Evolutionary conservation across 106 monocot genomes (phyloP), one percentile per base, ranked within the genome.

Genomic region (Phalaenopsis aphrodite): DNA sequence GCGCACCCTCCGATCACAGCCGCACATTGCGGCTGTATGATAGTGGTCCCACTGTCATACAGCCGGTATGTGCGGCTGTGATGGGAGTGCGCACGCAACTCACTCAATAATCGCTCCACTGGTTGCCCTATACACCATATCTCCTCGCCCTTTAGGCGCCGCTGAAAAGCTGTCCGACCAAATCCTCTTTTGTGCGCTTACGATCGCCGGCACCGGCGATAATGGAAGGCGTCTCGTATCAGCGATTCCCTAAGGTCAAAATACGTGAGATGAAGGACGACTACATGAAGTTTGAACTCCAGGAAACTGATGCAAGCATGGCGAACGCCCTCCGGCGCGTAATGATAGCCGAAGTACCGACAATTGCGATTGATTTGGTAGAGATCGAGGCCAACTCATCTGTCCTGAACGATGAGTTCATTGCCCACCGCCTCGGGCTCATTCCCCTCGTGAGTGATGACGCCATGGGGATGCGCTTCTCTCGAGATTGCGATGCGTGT

Each of bases 331-430:
- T 98, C 55, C 94, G 98, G 37, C 94, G 98, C 72, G 94, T 98
- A 14, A 94, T 98, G 88, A 75, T 98, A 37, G 90, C 98, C 12
- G 94, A 98, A 85, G 94, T 98, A 38, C 92, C 98, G 55, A 98
- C 98, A 19, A 61, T 98, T 72, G 94, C 98, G 73, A 98, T 98
- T 49, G 98, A 98, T 85, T 89, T 98, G 39, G 98, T 98, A 7
- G 98, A 98, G 87, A 94, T 98, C 47, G 89, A 90, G 88, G 88
- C 82, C 64, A 99, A 99, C 88, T 99, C 94, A 18, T 81, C 92
- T 15, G 94, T 95, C 3, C 91, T 98, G 78, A 99, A 99, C 83
- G 98, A 99, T 84, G 94, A 99, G 88, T 99, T 99, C 88, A 92
- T 99, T 81, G 90, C 98, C 42, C 98, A 95, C 82, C 84, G 98